phyloP scores from a whole-genome alignment of 2,329 filamentous ascomycete genomes.

The Sporothrix phasma region DNA sequence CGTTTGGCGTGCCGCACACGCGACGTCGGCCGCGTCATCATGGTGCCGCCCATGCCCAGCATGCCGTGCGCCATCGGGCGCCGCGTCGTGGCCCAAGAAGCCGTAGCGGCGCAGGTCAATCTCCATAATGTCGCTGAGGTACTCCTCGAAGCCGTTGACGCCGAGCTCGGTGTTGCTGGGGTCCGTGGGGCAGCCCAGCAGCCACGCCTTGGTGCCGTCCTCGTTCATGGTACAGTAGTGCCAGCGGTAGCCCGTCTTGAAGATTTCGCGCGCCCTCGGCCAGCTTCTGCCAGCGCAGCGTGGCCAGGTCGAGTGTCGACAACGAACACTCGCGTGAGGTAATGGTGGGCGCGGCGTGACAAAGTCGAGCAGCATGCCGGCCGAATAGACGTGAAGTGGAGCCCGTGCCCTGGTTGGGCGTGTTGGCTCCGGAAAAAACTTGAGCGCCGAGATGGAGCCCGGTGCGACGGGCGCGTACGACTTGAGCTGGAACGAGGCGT shows the following conservation, averaged over 20 bases:
- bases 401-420: slow-evolving; percentile 80
- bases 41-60: slow-evolving; percentile 32
- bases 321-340: slow-evolving; percentile 80
- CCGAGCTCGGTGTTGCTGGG: slow-evolving; percentile 53
- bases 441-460: slow-evolving; percentile 79
- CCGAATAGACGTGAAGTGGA: slow-evolving; percentile 95
- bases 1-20: slow-evolving; percentile 34
- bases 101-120: slow-evolving; percentile 89
- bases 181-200: slow-evolving; percentile 84
- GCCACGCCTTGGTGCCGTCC: slow-evolving; percentile 91
- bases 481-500: slow-evolving; percentile 55
- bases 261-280: slow-evolving; percentile 91
- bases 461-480: slow-evolving; percentile 76
- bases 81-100: slow-evolving; percentile 69
- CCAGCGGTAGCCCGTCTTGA: slow-evolving; percentile 87
- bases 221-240: slow-evolving; percentile 96
- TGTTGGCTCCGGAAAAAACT: slow-evolving; percentile 77
- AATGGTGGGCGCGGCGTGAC: slow-evolving; percentile 81
- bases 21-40: slow-evolving; percentile 36
- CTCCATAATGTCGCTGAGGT: slow-evolving; percentile 86
- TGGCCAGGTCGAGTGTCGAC: slow-evolving; percentile 77
- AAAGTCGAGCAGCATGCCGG: slow-evolving; percentile 85
- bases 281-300: slow-evolving; percentile 86
- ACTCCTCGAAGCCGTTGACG: slow-evolving; percentile 70
- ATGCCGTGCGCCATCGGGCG: slow-evolving; percentile 33